These are phyloP conservation scores for Axilococcus clingmanii DNA, from an alignment of 139 green algal species.

Conservation along the genomic window DNA sequence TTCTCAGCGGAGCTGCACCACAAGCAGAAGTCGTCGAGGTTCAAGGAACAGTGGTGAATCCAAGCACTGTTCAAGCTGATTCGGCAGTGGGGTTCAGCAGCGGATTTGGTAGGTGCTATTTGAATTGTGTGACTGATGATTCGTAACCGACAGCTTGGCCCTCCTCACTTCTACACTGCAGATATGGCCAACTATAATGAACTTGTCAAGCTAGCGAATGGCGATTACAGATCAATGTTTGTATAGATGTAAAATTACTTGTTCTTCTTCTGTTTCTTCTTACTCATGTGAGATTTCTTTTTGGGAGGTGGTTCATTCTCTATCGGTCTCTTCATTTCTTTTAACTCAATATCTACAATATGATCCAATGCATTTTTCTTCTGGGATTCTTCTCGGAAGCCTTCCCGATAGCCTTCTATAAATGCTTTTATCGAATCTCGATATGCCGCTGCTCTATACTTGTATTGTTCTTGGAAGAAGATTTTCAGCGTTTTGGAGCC, in stretches of 20 bases:
- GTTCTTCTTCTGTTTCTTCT: not conserved
- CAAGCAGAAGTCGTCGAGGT: conserved; percentile 39
- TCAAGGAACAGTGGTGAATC: conserved; percentile 45
- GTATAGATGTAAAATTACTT: no score
- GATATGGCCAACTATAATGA: conserved; percentile 64
- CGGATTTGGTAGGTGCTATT: conserved; percentile 43
- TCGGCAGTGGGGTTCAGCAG: conserved; percentile 34
- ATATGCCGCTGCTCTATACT: conserved; percentile 28
- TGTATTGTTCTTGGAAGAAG: conserved; percentile 33
- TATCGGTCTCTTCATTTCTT: not conserved
- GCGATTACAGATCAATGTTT: conserved; percentile 35
- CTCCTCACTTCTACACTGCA: conserved; percentile 29
- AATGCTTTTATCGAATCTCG: conserved; percentile 37
- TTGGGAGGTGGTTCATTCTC: not conserved
- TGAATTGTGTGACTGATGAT: not conserved
- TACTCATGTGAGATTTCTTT: not conserved
- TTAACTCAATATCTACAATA: conserved; percentile 5
- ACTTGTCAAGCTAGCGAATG: conserved; percentile 46
- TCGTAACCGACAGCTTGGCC: not conserved
- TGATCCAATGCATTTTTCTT: not conserved
- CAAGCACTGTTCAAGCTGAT: conserved; percentile 37
- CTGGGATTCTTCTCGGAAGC: conserved; percentile 13
- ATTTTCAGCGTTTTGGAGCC: conserved; percentile 22
- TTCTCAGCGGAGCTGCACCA: conserved; percentile 3
- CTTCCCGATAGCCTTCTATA: conserved; percentile 38